Base-by-base conservation (phyloP, 768 basidiomycete genomes). In the Boletus reticulatus region DNA sequence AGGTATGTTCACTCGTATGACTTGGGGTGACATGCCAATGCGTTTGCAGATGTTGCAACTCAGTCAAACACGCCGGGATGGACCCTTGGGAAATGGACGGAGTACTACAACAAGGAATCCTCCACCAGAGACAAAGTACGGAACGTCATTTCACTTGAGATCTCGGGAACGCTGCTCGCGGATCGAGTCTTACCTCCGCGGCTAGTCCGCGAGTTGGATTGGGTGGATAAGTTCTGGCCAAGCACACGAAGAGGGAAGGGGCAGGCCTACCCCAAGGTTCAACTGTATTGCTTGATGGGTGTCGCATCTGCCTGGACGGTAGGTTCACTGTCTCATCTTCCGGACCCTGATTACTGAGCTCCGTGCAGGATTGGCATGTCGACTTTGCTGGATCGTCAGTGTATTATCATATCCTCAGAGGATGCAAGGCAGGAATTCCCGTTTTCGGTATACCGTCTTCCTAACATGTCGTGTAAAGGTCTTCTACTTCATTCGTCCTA, bases 351-450 rank as follows among this genome's bases (percentile, higher is more conserved):
- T 43, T 47, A 13, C 43, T 53, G 36, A 53, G 56, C 42, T 48
- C 17, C 38, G 7, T 31, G 46, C 65, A 95, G 94, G 96, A 98
- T 67, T 98, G 95, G 97, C 96, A 99, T 66, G 78, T 98, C 56
- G 97, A 99, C 73, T 98, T 99, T 68, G 96, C 96, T 20, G 97
- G 94, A 1, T 94, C 92, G 3, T 96, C 91, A 2, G 96, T 95
- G n/a, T 98, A 96, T 71, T 98, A 98, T 66, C 94, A 98, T 63
- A 87, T 99, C 56, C 78, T 97, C 19, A 80, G 77, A 42, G 94
- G 94, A 27, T 80, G 84, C 53, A 97, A 94, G 82, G 95, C 86
- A 60, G 45, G 75, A 9, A 29, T 29, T 29, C 29, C 29, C 27
- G 39, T 14, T 43, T 38, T 5, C 49, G 22, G 24, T 10, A 29